Percentiles rank a stretch among this genome's conserved stretches.
Evolutionary conservation across 75 land plant species (phyloP).

Genomic region (Selaginella moellendorffii): DNA sequence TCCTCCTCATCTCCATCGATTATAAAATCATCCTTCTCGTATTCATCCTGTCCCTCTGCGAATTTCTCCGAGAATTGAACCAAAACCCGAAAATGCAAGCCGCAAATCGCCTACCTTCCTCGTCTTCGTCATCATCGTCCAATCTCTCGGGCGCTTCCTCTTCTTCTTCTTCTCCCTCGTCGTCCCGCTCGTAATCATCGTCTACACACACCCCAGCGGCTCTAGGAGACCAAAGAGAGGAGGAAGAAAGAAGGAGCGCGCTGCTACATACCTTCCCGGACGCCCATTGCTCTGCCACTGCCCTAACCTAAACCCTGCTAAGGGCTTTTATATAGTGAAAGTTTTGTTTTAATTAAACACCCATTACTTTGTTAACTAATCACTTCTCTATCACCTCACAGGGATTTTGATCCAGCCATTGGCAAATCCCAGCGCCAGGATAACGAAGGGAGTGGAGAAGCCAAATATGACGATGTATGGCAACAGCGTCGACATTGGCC

Average conservation of each 20-base stretch:
- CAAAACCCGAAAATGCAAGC: background rate
- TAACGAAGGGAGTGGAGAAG: slow-evolving; percentile 72
- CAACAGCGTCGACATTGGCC: slow-evolving; percentile 74
- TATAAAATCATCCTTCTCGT: slow-evolving; percentile 92
- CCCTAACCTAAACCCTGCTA: slow-evolving; percentile 1
- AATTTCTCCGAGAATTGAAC: background rate
- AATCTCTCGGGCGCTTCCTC: slow-evolving; percentile 14
- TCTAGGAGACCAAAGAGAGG: no score
- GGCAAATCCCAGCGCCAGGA: slow-evolving; percentile 74
- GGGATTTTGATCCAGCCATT: slow-evolving; percentile 93
- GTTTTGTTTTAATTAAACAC: background rate
- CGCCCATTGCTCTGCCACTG: background rate
- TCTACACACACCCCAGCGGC: no score
- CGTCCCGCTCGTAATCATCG: slow-evolving; percentile 15
- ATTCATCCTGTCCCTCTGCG: slow-evolving; percentile 84
- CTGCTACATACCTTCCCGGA: background rate
- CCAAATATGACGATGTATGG: slow-evolving; percentile 84
- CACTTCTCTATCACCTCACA: slow-evolving; percentile 25
- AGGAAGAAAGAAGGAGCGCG: no score
- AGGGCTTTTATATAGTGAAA: background rate
- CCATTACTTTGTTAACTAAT: slow-evolving; percentile 16
- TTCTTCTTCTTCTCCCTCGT: slow-evolving; percentile 20
- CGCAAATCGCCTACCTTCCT: slow-evolving; percentile 26
- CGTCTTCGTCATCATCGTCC: slow-evolving; percentile 58
- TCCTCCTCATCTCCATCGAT: slow-evolving; percentile 81